Evolutionary conservation across 331 rosid genomes (phyloP).

Genomic region (Rosa hybrid): DNA sequence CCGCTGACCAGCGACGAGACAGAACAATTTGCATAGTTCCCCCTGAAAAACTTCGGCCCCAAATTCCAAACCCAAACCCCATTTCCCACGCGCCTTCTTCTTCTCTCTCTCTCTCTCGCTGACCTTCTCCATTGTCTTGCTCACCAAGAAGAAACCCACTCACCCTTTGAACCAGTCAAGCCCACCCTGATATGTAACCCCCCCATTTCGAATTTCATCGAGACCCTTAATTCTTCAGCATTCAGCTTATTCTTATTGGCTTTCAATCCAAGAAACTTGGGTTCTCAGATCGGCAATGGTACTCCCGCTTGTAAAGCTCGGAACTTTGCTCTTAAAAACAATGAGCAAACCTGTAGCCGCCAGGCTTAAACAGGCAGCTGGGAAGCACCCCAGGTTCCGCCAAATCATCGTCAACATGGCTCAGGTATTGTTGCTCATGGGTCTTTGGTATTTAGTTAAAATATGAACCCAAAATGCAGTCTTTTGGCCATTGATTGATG

Average conservation of each 20-base stretch:
- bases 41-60: neutral
- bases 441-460: conserved; percentile 12
- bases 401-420: conserved; percentile 64
- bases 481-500: neutral
- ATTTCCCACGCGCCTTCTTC: neutral
- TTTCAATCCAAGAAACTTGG: neutral
- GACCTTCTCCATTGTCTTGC: conserved; percentile 15
- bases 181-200: neutral
- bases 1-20: neutral
- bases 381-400: conserved; percentile 77
- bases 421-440: conserved; percentile 50
- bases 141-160: conserved; percentile 37
- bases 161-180: conserved; percentile 27
- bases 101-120: neutral
- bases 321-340: conserved; percentile 76
- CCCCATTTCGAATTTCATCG: neutral
- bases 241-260: neutral
- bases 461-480: neutral
- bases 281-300: conserved; percentile 46
- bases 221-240: neutral
- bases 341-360: conserved; percentile 88
- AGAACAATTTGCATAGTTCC: neutral
- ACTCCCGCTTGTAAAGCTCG: conserved; percentile 78
- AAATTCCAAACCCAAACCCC: neutral
- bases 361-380: conserved; percentile 73